Conservation (phyloP, 2,329 filamentous ascomycete species). For the Diaporthe sp. region DNA sequence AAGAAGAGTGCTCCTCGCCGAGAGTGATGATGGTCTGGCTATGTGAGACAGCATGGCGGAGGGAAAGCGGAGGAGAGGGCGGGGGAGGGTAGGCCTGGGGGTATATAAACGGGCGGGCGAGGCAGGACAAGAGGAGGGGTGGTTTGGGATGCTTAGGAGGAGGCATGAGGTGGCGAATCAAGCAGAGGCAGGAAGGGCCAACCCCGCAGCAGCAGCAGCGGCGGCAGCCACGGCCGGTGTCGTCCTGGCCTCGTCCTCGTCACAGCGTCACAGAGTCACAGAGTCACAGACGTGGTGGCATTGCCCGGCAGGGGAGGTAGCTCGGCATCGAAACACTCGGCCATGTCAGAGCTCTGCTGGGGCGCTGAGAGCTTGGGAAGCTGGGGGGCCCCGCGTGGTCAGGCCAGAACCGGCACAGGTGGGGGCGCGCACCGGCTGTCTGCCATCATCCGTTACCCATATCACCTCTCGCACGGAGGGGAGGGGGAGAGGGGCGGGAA, state of each 20-base stretch:
- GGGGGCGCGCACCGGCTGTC: neutral
- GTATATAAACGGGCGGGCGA: constrained; percentile 32
- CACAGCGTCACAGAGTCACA: constrained; percentile 5
- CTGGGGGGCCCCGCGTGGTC: neutral
- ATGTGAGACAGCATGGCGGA: constrained; percentile 11
- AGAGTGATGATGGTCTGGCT: constrained; percentile 21
- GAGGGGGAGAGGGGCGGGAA: neutral
- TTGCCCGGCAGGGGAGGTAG: constrained; percentile 15
- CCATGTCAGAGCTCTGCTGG: constrained; percentile 17
- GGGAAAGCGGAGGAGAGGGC: neutral
- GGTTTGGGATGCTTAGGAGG: constrained; percentile 5
- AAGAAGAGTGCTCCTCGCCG: constrained; percentile 1
- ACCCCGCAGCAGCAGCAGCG: constrained; percentile 24
- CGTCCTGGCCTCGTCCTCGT: neutral
- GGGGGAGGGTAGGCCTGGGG: constrained; percentile 16
- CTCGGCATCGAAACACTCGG: constrained; percentile 25
- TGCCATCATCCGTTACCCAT: neutral
- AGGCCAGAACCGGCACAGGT: neutral
- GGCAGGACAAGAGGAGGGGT: neutral
- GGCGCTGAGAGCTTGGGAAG: neutral
- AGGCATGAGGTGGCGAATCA: constrained; percentile 19
- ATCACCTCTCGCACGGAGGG: neutral
- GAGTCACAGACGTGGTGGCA: neutral
- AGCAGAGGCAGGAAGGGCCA: constrained; percentile 2
- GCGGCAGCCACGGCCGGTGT: neutral